Conservation (phyloP, 371 early-diverging fungal species). For the Funneliformis caledonium region DNA sequence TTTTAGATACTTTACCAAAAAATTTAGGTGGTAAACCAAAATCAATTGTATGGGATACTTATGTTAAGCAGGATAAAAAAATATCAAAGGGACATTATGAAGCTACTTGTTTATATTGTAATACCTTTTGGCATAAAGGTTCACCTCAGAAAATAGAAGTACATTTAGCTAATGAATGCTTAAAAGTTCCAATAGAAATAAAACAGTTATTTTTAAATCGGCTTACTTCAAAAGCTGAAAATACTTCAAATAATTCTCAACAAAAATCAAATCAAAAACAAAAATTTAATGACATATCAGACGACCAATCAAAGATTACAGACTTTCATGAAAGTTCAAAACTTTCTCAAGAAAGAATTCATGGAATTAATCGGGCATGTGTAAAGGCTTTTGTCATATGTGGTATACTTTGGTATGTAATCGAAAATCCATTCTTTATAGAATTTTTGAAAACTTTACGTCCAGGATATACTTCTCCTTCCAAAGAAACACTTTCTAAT, state of each 20-base stretch:
- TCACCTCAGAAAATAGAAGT: not conserved
- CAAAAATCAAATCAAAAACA: no score
- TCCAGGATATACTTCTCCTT: not conserved
- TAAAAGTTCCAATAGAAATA: not conserved
- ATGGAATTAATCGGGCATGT: not conserved
- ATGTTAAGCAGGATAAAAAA: not conserved
- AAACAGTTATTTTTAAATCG: no score
- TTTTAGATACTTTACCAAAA: no score
- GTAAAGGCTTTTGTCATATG: slow-evolving; percentile 12
- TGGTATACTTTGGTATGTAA: not conserved
- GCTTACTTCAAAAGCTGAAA: not conserved
- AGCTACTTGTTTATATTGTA: no score
- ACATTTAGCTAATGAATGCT: not conserved
- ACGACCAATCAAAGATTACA: not conserved
- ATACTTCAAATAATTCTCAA: not conserved
- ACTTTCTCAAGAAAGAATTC: not conserved
- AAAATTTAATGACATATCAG: no score
- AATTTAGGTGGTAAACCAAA: not conserved
- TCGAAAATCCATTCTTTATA: slow-evolving; percentile 10
- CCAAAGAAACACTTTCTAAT: slow-evolving; percentile 1
- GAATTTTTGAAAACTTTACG: no score
- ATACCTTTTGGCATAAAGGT: no score
- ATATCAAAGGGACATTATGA: no score
- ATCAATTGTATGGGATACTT: not conserved
- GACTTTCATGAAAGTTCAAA: no score